phyloP scores from a whole-genome alignment of 2,329 filamentous ascomycete species.

The Phaeosphaeria sp. region DNA sequence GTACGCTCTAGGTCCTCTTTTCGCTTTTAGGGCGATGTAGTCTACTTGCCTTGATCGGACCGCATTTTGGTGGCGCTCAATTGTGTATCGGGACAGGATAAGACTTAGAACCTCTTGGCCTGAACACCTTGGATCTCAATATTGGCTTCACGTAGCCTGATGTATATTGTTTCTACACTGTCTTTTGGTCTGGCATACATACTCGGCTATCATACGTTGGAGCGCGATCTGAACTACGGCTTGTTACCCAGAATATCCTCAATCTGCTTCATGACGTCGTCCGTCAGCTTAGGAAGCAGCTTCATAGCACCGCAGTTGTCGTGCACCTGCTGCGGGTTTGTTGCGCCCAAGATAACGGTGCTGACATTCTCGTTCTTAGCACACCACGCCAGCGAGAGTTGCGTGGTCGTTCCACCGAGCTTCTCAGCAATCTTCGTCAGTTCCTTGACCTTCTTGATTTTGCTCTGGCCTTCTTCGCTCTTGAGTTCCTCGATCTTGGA shows the following conservation, averaged over 20 bases:
- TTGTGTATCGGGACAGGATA: background rate
- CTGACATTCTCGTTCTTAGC: conserved; percentile 65
- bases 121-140: background rate
- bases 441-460: conserved; percentile 65
- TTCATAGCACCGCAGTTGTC: conserved; percentile 57
- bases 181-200: background rate
- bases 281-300: conserved; percentile 49
- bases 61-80: background rate
- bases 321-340: conserved; percentile 57
- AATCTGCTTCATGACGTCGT: conserved; percentile 50
- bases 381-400: conserved; percentile 66
- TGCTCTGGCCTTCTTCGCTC: conserved; percentile 57
- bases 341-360: conserved; percentile 63
- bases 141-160: background rate
- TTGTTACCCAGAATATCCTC: conserved; percentile 50
- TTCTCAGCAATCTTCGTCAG: conserved; percentile 58
- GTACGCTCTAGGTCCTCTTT: background rate
- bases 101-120: background rate
- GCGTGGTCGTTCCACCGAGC: conserved; percentile 55
- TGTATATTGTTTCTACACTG: background rate
- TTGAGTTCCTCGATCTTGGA: conserved; percentile 61
- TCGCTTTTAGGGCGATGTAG: background rate
- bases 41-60: background rate
- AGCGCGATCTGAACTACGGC: conserved; percentile 29
- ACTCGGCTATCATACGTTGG: too few relatives aligned